A percentile compares a stretch with the other conserved stretches of the same genome.
Evolutionary conservation across 768 basidiomycete genomes (phyloP).

Genomic region (Phallus indusiatus): DNA sequence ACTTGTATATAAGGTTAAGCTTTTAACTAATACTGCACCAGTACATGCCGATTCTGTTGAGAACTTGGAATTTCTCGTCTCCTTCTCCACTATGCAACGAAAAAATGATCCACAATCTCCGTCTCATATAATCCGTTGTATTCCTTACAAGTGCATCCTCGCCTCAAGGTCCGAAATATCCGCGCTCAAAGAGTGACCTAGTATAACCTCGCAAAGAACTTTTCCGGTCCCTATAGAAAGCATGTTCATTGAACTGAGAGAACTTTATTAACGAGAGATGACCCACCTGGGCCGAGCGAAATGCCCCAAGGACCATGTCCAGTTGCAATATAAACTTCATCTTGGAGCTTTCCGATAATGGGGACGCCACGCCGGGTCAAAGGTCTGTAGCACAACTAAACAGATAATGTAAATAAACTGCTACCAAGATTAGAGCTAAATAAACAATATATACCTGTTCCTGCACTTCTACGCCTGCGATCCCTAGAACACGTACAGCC

Average conservation of each 20-base stretch:
- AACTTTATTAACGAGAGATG: neutral
- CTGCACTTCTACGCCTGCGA: slow-evolving; percentile 39
- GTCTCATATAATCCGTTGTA: too few species aligned
- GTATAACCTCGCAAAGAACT: slow-evolving; percentile 2
- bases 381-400: slow-evolving; percentile 28
- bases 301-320: slow-evolving; percentile 34
- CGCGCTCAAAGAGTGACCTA: neutral
- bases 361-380: slow-evolving; percentile 23
- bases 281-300: slow-evolving; percentile 20
- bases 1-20: too few species aligned
- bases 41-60: too few species aligned
- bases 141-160: neutral
- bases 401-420: neutral
- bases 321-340: slow-evolving; percentile 23
- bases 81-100: too few species aligned
- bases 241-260: neutral
- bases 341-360: slow-evolving; percentile 20
- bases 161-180: slow-evolving; percentile 5
- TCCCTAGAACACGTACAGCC: slow-evolving; percentile 48
- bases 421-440: too few species aligned
- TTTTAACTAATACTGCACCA: too few species aligned
- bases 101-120: too few species aligned
- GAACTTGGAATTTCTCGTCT: too few species aligned
- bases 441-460: slow-evolving; percentile 49
- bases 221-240: neutral